Conservation (phyloP, 1,284 basidiomycete genomes). For the Marasmius sp. region DNA sequence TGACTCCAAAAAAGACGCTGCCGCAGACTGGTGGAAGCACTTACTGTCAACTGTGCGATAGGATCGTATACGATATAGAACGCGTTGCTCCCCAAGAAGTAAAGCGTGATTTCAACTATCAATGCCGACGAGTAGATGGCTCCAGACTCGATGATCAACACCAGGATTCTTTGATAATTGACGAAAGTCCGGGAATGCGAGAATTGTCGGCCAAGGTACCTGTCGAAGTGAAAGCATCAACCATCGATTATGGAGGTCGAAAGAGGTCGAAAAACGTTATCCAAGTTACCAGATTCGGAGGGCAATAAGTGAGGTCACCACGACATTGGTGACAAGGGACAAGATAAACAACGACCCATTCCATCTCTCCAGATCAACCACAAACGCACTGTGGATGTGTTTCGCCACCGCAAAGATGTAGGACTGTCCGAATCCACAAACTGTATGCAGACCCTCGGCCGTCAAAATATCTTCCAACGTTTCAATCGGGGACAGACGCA, state of each 20-base stretch:
- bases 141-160: slow-evolving; percentile 39
- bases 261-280: background rate
- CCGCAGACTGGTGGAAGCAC: slow-evolving; percentile 6
- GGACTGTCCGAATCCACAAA: slow-evolving; percentile 36
- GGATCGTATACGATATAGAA: slow-evolving; percentile 43
- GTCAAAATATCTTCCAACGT: background rate
- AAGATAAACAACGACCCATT: slow-evolving; percentile 38
- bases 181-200: slow-evolving; percentile 15
- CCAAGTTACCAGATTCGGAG: slow-evolving; percentile 32
- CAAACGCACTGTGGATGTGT: slow-evolving; percentile 33
- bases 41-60: slow-evolving; percentile 38
- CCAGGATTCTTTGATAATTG: slow-evolving; percentile 31
- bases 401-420: slow-evolving; percentile 32
- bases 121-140: slow-evolving; percentile 39
- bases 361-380: slow-evolving; percentile 28
- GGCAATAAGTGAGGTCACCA: slow-evolving; percentile 34
- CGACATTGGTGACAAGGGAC: slow-evolving; percentile 37
- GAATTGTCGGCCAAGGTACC: slow-evolving; percentile 23
- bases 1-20: background rate
- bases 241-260: background rate
- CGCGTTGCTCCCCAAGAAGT: slow-evolving; percentile 36
- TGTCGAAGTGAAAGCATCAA: slow-evolving; percentile 9
- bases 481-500: slow-evolving; percentile 13
- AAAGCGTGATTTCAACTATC: slow-evolving; percentile 37
- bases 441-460: slow-evolving; percentile 17